A percentile compares a stretch with the other conserved stretches of the same genome.
phyloP scores from a whole-genome alignment of 2,329 filamentous ascomycete species.

The Lasiodiplodia sp. region DNA sequence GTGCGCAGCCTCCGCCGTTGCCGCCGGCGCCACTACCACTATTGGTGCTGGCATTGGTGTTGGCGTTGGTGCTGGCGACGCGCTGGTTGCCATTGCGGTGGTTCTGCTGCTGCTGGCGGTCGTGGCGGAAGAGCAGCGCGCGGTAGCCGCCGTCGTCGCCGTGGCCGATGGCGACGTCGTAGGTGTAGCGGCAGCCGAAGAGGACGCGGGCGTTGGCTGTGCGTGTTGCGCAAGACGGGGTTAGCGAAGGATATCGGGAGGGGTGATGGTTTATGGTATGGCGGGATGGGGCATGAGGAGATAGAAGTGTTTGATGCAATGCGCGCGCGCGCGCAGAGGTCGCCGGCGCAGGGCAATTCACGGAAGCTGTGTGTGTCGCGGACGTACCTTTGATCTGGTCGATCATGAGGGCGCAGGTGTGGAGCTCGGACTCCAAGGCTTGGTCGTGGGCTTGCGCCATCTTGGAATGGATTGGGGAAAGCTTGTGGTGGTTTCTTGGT shows the following conservation, averaged over 20 bases:
- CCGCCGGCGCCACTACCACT: background rate
- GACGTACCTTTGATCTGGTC: constrained; percentile 4
- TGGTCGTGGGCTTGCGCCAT: background rate
- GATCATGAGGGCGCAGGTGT: constrained; percentile 2
- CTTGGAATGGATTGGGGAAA: background rate
- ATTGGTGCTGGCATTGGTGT: too few species aligned
- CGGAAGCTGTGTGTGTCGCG: too few species aligned
- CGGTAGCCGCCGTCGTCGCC: constrained; percentile 13
- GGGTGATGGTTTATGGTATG: background rate
- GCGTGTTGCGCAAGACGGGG: background rate
- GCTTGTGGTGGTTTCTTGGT: background rate
- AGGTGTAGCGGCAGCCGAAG: constrained; percentile 12
- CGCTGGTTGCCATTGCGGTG: background rate
- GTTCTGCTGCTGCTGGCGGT: background rate
- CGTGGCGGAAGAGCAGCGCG: constrained; percentile 6
- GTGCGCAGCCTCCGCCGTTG: background rate
- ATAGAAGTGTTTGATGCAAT: background rate
- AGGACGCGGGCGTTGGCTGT: constrained; percentile 12
- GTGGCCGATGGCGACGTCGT: constrained; percentile 7
- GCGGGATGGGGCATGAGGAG: background rate
- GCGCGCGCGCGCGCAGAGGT: too few species aligned
- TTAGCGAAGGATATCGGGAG: background rate
- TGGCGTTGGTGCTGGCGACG: background rate
- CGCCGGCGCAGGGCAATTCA: background rate
- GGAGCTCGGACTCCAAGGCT: background rate